These are phyloP conservation scores for Mucor plumbeus DNA, from an alignment of 371 early-diverging fungal genomes.

Conservation along the genomic window DNA sequence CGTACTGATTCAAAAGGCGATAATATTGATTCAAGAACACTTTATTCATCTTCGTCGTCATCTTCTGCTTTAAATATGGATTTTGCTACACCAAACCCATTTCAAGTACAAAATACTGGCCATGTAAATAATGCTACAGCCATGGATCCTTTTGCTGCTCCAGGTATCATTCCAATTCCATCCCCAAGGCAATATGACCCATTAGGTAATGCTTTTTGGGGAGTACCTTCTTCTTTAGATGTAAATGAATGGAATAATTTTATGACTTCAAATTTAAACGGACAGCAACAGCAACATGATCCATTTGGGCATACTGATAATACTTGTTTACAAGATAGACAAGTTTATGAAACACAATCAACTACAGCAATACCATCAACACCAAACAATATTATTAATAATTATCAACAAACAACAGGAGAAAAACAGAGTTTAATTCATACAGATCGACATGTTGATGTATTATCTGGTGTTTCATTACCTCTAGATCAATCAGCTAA, in stretches of 20 bases:
- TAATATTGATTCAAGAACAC: not conserved
- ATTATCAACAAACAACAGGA: not conserved
- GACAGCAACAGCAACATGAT: not conserved
- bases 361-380: conserved; percentile 29
- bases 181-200: conserved; percentile 27
- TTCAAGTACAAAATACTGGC: not conserved
- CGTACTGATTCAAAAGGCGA: conserved; percentile 1
- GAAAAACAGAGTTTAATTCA: conserved; percentile 37
- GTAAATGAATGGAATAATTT: conserved; percentile 36
- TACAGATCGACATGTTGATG: conserved; percentile 41
- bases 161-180: conserved; percentile 35
- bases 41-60: not conserved
- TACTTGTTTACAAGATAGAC: conserved; percentile 11
- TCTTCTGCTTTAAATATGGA: conserved; percentile 6
- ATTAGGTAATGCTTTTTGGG: conserved; percentile 27
- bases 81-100: conserved; percentile 2
- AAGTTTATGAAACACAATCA: conserved; percentile 27
- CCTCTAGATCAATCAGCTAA: conserved; percentile 17
- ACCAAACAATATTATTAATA: not conserved
- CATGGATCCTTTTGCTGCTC: conserved; percentile 35
- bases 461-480: conserved; percentile 36
- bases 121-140: not conserved
- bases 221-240: conserved; percentile 29
- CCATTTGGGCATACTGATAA: conserved; percentile 5
- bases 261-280: conserved; percentile 12